phyloP scores from a whole-genome alignment of 805 yeast genomes.

The Pichia ethanolica region DNA sequence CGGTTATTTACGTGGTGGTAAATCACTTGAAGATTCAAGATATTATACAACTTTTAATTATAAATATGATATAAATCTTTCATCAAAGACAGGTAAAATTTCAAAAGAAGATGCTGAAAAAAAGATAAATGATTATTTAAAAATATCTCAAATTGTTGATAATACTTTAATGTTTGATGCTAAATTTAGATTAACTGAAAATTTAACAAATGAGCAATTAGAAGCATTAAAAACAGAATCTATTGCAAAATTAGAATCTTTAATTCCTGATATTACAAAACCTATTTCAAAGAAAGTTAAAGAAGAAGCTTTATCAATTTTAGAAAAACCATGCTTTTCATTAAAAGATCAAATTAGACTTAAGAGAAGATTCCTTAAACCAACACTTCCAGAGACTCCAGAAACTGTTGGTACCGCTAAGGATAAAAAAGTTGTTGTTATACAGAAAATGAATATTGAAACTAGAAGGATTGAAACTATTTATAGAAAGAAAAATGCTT shows the following conservation, averaged over 20 bases:
- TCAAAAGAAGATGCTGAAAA: conserved; percentile 20
- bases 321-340: conserved; percentile 33
- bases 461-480: conserved; percentile 45
- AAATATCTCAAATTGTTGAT: conserved; percentile 36
- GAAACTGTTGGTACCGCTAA: conserved; percentile 25
- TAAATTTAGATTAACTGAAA: conserved; percentile 32
- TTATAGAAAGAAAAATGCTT: conserved; percentile 48
- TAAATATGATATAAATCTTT: conserved; percentile 37
- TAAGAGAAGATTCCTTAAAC: conserved; percentile 45
- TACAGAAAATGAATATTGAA: conserved; percentile 55
- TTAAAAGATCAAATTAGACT: conserved; percentile 32
- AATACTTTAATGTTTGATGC: conserved; percentile 41
- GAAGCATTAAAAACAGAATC: conserved; percentile 16
- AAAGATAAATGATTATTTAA: conserved; percentile 27
- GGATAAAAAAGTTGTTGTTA: conserved; percentile 43
- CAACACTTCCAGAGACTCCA: conserved; percentile 45
- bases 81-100: conserved; percentile 32
- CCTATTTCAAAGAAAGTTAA: conserved; percentile 32
- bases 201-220: conserved; percentile 31
- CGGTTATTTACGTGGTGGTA: conserved; percentile 54
- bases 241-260: conserved; percentile 13
- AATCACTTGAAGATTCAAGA: conserved; percentile 46
- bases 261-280: conserved; percentile 15
- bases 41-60: conserved; percentile 48
- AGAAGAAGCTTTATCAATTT: conserved; percentile 35